Conservation (phyloP, 495 filamentous ascomycete genomes). For the Aspergillus bertholletiae region DNA sequence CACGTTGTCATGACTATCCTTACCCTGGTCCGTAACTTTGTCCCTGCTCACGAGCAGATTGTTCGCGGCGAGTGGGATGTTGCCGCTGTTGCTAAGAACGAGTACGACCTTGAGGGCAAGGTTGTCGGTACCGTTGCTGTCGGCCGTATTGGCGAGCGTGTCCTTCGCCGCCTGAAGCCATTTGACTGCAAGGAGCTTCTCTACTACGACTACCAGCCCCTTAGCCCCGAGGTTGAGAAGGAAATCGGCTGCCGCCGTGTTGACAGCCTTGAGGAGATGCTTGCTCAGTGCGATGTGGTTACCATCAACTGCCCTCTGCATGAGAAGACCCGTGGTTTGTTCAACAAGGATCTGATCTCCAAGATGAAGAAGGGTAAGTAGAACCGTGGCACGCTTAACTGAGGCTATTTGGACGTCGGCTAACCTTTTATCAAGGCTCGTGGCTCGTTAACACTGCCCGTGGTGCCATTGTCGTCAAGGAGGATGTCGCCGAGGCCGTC, state of each 20-base stretch:
- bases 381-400: background rate
- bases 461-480: constrained; percentile 98
- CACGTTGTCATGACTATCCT: constrained; percentile 99
- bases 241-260: constrained; percentile 96
- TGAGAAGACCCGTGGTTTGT: constrained; percentile 92
- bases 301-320: constrained; percentile 99
- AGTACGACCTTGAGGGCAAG: constrained; percentile 96
- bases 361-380: constrained; percentile 95
- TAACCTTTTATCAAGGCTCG: constrained; percentile 50
- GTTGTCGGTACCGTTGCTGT: constrained; percentile 97
- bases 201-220: constrained; percentile 98
- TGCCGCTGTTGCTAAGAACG: constrained; percentile 92
- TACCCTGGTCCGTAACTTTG: constrained; percentile 92
- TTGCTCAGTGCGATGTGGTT: constrained; percentile 94
- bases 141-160: constrained; percentile 97
- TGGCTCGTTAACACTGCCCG: constrained; percentile 99
- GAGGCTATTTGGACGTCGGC: constrained; percentile 1
- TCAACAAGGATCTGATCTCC: constrained; percentile 98
- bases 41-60: constrained; percentile 94
- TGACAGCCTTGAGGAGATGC: constrained; percentile 85
- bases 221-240: constrained; percentile 80
- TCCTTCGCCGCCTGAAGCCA: constrained; percentile 87
- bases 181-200: constrained; percentile 99
- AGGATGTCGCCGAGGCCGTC: constrained; percentile 93
- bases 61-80: constrained; percentile 89